phyloP scores from a whole-genome alignment of 2,329 filamentous ascomycete genomes.

The Simplicillium sp. region DNA sequence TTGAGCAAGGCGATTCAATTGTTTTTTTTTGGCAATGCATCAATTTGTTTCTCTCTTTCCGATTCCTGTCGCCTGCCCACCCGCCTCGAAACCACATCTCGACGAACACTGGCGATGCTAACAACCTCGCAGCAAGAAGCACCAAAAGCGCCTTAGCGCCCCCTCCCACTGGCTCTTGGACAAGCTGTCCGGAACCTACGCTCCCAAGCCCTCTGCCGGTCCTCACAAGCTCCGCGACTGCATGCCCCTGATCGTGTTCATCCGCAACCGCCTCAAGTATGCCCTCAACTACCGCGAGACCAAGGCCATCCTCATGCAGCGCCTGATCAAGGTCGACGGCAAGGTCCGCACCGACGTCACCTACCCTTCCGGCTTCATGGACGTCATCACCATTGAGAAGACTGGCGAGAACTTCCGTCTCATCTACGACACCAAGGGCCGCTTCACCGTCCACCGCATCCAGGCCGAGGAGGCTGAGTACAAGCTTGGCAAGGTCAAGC shows the following conservation, averaged over 20 bases:
- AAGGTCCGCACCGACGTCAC: constrained; percentile 99
- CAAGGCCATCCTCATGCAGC: constrained; percentile 98
- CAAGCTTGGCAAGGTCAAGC: constrained; percentile 99
- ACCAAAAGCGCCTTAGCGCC: constrained; percentile 99
- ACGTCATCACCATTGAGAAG: constrained; percentile 99
- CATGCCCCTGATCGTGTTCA: constrained; percentile 97
- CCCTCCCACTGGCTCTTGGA: constrained; percentile 99
- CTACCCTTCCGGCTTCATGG: constrained; percentile 98
- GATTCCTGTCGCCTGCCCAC: background rate
- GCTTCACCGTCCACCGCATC: constrained; percentile 99
- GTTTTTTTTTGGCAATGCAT: background rate
- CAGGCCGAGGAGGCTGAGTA: constrained; percentile 97
- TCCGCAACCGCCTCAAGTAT: constrained; percentile 96
- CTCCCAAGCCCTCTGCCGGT: constrained; percentile 64
- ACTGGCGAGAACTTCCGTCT: constrained; percentile 99
- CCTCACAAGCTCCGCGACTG: constrained; percentile 99
- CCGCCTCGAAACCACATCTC: background rate
- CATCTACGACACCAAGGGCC: constrained; percentile 99
- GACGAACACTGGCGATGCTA: constrained; percentile 15
- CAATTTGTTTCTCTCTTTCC: background rate
- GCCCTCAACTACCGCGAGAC: constrained; percentile 97
- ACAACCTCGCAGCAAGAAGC: constrained; percentile 70
- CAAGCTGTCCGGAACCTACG: constrained; percentile 93
- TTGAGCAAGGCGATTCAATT: background rate
- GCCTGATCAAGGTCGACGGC: constrained; percentile 98